phyloP scores from a whole-genome alignment of 371 early-diverging fungal species.

The Dinochytrium kinnereticum region DNA sequence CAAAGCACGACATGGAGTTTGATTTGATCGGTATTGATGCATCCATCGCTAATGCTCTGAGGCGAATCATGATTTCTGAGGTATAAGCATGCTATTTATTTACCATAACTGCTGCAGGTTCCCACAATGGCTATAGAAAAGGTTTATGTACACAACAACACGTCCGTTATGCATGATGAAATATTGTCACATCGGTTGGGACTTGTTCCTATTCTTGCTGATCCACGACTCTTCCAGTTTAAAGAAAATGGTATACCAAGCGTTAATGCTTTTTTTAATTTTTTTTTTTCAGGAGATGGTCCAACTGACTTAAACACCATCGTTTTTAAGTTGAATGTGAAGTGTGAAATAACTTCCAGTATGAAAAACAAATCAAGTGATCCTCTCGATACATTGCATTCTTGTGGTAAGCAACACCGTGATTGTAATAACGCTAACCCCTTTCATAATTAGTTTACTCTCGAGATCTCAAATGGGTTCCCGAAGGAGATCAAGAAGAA shows the following conservation, averaged over 20 bases:
- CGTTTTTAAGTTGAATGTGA: constrained; percentile 84
- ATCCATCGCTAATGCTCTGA: constrained; percentile 94
- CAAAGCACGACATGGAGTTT: constrained; percentile 74
- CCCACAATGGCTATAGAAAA: constrained; percentile 98
- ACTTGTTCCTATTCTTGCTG: constrained; percentile 92
- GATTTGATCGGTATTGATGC: constrained; percentile 95
- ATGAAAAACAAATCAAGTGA: constrained; percentile 1
- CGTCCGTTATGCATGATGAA: constrained; percentile 96
- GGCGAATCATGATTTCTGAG: constrained; percentile 96
- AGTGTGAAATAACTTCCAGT: constrained; percentile 70
- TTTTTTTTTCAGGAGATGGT: constrained; percentile 53
- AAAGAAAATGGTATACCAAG: constrained; percentile 46
- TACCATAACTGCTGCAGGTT: constrained; percentile 57
- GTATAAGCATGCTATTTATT: constrained; percentile 41
- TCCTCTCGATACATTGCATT: background rate
- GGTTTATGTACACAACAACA: constrained; percentile 95
- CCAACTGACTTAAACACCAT: constrained; percentile 94
- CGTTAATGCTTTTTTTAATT: background rate
- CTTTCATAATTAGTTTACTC: constrained; percentile 79
- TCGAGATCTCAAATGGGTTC: constrained; percentile 81
- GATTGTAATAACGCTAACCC: constrained; percentile 17
- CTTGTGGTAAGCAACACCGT: background rate
- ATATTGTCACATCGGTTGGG: constrained; percentile 98
- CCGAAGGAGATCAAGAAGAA: constrained; percentile 87
- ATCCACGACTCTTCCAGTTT: constrained; percentile 81